Evolutionary conservation across 768 basidiomycete species (phyloP), one percentile per base, ranked within the genome.

Genomic region (Boletus patriciae): DNA sequence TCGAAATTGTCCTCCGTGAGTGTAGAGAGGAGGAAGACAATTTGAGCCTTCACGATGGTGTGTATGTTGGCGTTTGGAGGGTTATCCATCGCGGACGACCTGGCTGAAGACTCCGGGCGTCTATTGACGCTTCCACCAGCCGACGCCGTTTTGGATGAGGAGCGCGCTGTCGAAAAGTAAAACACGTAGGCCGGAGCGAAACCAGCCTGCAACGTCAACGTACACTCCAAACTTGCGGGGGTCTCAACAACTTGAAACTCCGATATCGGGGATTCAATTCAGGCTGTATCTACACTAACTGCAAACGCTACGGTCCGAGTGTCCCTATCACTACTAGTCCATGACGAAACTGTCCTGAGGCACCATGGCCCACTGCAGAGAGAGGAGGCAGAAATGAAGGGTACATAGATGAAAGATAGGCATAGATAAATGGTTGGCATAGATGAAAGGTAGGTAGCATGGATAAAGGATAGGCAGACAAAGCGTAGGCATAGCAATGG

Each of bases 1-100:
- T 92, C 92, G 71, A 93, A 99, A 76, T 94, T 94, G 67, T 98
- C 96, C 76, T 98, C 96, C 57, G 92, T 94, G 59, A 98, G 84
- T 27, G 94, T 98, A 29, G 92, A 94, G 62, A 99, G 83, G 56
- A 98, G 82, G 76, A 99, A 98, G 63, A 96, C 94, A 70, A 99
- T 95, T 80, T 99, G 95, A 58, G 95, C 90, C 76, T 91, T 92
- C 77, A 94, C 92, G 74, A 93, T 93, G 71, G 90, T 92, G 74
- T 92, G 86, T 70, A 93, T 91, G 74, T 90, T 91, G 72, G 87
- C 86, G 70, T 74, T 86, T 76, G 87, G 83, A 80, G 88, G 84
- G 71, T 83, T 88, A 78, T 91, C 90, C 90, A 90, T 91, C 76
- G 86, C 83, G 78, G 87, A 86, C 66, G 79, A 78, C 86, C 88